These are phyloP conservation scores for Epichloe typhina DNA, from an alignment of 2,329 filamentous ascomycete species.

Conservation along the genomic window DNA sequence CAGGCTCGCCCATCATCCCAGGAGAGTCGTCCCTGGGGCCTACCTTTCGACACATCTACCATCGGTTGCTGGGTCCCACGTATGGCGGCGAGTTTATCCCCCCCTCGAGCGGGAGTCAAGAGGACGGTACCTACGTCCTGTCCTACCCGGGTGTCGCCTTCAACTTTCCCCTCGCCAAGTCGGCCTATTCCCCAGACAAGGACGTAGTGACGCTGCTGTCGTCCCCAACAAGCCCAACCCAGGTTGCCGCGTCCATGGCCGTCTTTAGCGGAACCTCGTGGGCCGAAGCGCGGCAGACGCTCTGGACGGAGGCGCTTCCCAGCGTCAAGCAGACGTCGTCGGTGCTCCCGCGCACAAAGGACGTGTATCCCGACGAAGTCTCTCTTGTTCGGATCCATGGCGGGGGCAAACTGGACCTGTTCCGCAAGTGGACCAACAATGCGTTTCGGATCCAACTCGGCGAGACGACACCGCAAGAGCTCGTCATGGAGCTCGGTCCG, in stretches of 20 bases:
- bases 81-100: conserved; percentile 86
- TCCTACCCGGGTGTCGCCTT: conserved; percentile 94
- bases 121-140: conserved; percentile 67
- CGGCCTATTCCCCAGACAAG: conserved; percentile 59
- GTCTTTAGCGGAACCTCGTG: conserved; percentile 85
- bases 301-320: conserved; percentile 65
- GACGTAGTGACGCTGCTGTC: conserved; percentile 83
- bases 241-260: conserved; percentile 73
- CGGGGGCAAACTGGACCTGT: conserved; percentile 63
- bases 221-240: conserved; percentile 59
- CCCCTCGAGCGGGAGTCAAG: conserved; percentile 37
- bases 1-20: conserved; percentile 16
- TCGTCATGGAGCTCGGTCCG: conserved; percentile 80
- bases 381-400: conserved; percentile 68
- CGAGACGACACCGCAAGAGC: conserved; percentile 81
- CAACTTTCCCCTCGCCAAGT: conserved; percentile 65
- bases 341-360: conserved; percentile 56
- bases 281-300: conserved; percentile 62
- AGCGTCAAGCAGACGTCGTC: conserved; percentile 61
- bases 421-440: conserved; percentile 54
- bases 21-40: conserved; percentile 41
- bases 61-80: conserved; percentile 82
- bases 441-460: conserved; percentile 64
- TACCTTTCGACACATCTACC: conserved; percentile 80
- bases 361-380: conserved; percentile 77